These are phyloP conservation scores for Cladobotryum protrusum DNA, from an alignment of 2,329 filamentous ascomycete species.

Conservation along the genomic window DNA sequence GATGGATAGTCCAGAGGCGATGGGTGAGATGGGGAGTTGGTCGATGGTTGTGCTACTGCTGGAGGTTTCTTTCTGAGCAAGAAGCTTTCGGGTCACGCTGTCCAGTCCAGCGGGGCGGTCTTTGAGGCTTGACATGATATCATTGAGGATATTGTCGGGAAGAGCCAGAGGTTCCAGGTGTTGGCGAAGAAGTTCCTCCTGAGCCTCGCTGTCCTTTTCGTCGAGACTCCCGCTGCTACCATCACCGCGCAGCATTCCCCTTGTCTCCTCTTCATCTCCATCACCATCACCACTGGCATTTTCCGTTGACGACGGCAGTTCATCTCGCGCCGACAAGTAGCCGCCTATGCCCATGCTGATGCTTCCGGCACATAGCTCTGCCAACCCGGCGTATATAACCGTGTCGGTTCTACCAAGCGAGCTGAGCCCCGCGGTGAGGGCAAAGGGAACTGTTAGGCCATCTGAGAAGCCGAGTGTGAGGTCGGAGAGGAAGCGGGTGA, in stretches of 20 bases:
- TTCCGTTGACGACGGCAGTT: constrained; percentile 14
- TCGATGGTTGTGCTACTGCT: constrained; percentile 1
- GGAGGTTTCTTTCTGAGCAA: constrained; percentile 8
- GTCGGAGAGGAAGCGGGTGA: constrained; percentile 48
- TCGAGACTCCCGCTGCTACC: constrained; percentile 7
- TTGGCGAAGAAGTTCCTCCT: constrained; percentile 22
- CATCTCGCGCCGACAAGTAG: constrained; percentile 54
- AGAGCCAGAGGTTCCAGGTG: constrained; percentile 29
- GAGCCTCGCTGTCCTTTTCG: neutral
- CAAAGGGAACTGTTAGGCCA: constrained; percentile 69
- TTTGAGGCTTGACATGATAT: constrained; percentile 22
- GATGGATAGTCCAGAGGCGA: constrained; percentile 51
- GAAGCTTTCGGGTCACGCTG: constrained; percentile 17
- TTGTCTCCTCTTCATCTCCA: constrained; percentile 17
- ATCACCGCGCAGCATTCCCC: constrained; percentile 21
- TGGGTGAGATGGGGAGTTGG: constrained; percentile 26
- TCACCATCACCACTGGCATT: neutral
- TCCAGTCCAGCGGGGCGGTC: constrained; percentile 26
- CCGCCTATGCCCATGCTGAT: constrained; percentile 71
- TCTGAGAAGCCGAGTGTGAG: constrained; percentile 69
- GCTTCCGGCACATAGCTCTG: constrained; percentile 63
- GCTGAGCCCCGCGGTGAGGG: constrained; percentile 63
- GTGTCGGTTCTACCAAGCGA: constrained; percentile 54
- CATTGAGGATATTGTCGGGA: constrained; percentile 14
- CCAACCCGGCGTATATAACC: constrained; percentile 61